Base-by-base conservation (phyloP, 148 eudicot genomes). In the Diospyros kaki region DNA sequence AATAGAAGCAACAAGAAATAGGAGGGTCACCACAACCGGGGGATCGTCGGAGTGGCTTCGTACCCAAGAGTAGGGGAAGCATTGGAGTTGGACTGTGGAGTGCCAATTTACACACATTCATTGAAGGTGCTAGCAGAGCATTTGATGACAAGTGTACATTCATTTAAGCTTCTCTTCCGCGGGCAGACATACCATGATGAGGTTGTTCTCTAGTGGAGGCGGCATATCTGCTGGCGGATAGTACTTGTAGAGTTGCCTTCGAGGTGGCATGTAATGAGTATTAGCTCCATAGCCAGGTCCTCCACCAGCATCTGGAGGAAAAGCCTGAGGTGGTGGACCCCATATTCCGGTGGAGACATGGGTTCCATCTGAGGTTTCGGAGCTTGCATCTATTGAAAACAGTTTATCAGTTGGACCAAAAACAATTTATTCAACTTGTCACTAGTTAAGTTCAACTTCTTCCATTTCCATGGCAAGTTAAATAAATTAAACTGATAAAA, bases 101-200 rank as follows among this genome's bases (percentile, higher is more conserved):
- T 28, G 28, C 28, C 28, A 28, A 0, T 28, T 28, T 28, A 0
- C 28, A 28, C 28, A 28, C 28, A 28, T 28, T 81, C 83, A 90
- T 74, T 69, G 97, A 83, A 46, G 88, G 82, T 51, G 87, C 76
- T 39, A 89, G 77, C 73, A 87, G 95, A 73, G 87, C 73, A 80
- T 86, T 83, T 38, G 93, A 80, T 75, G 95, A 74, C 48, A 87
- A 75, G 75, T 88, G 93, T 50, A 65, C 76, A 75, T 79, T 78
- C 74, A 79, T 58, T 46, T 88, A 78, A 51, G 96, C 87, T 76
- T 93, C 98, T 79, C 98, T 89, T 73, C 93, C 96, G 83, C 87
- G 91, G 50, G 87, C 91, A 77, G 96, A 86, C 71, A 89, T 87
- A 42, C 96, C 96, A 68, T 86, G 93, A 84, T 86, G 93, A 64